Evolutionary conservation across 1,284 basidiomycete genomes (phyloP), one percentile per base, ranked within the genome.

Genomic region (Rhodotorula mucilaginosa): DNA sequence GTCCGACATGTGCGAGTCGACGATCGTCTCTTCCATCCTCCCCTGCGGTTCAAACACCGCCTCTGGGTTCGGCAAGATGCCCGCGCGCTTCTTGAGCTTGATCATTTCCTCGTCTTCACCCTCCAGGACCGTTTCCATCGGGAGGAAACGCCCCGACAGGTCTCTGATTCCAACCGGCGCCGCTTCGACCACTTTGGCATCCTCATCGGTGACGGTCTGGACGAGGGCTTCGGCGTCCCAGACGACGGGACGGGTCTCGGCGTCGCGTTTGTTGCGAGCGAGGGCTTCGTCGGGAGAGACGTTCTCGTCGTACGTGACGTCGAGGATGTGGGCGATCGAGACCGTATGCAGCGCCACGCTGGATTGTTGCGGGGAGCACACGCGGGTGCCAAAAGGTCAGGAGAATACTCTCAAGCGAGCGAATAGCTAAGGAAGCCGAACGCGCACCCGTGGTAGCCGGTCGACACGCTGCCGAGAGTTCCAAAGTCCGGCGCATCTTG

Each of bases 151-250:
- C 18, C 71, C 71, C 31, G 57, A n/a, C 1, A 23, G n/a, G 54
- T 75, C 69, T 23, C 46, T 58, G 39, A 74, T 44, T 0, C 52
- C 68, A 29, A 74, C 18, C 2, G 74, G 71, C 18, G 69, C 51
- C 12, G 67, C 51, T 10, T 49, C 18, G 12, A 63, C 64, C 57
- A 70, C 18, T 21, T 54, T 57, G 13, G 59, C 60, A 34, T 71
- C 68, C 0, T 54, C 72, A n/a, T 69, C 64, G 6, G 70, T 70
- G n/a, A 68, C 56, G 19, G 60, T 34, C 21, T 34, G 13, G 12
- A 64, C 72, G 31, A 76, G 71, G 7, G 47, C 31, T 47, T 78
- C 70, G 10, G 69, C 74, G 59, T 76, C 62, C 78, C 78, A 78
- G 1, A 76, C 52, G 60, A 76, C 72, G 5, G 54, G 46, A 31